These are phyloP conservation scores for Echinosophora koreensis DNA, from an alignment of 306 rosid genomes.

Conservation along the genomic window DNA sequence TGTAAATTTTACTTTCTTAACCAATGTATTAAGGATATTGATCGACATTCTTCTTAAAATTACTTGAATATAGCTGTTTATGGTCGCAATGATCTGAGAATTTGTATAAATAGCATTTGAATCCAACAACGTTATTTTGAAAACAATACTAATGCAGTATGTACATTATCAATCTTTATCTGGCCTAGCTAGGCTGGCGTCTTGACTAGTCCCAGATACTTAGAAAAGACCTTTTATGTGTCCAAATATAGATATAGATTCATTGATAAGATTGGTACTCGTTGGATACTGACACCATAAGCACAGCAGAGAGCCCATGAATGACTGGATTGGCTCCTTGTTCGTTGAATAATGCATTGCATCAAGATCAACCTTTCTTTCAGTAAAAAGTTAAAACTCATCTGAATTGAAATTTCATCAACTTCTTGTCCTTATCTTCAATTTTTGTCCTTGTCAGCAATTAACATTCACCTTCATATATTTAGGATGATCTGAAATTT, in stretches of 20 bases:
- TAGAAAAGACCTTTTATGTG: constrained; percentile 45
- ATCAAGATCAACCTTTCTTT: background rate
- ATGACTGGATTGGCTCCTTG: background rate
- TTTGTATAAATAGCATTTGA: constrained; percentile 16
- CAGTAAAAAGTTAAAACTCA: background rate
- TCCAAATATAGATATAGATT: background rate
- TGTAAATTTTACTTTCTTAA: too few relatives aligned
- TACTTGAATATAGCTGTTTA: constrained; percentile 1
- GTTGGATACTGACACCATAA: background rate
- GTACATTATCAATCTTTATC: constrained; percentile 50
- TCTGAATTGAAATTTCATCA: background rate
- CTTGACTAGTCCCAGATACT: constrained; percentile 44
- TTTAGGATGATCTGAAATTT: background rate
- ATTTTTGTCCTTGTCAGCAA: background rate
- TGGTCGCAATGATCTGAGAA: constrained; percentile 32
- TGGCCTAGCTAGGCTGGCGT: constrained; percentile 52
- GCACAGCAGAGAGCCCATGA: background rate
- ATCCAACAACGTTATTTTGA: constrained; percentile 26
- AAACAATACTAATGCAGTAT: constrained; percentile 40
- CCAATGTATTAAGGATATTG: too few relatives aligned
- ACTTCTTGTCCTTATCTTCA: background rate
- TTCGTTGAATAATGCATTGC: constrained; percentile 20
- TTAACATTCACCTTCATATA: too few relatives aligned
- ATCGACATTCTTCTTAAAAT: too few relatives aligned
- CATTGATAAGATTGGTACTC: constrained; percentile 19